Evolutionary conservation across 257 asterid genomes (phyloP), one percentile per base, ranked within the genome.

Genomic region (Echites panduratus): DNA sequence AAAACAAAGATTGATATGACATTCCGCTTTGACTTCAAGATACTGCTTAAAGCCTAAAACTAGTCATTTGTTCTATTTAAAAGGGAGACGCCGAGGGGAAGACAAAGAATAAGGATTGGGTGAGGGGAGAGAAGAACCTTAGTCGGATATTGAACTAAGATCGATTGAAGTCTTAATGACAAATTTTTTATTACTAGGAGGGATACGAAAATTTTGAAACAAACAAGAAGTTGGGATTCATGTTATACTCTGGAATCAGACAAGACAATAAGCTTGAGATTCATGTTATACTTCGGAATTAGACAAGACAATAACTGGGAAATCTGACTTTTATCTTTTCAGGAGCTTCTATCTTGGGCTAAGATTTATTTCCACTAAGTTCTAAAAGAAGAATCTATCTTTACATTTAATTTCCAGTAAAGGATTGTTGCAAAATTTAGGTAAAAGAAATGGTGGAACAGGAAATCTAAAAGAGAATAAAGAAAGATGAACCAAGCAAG

Each of bases 401-500:
- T 35, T 62, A 8, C 7, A 19, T 35, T 62, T 62, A 62, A 1
- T 64, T 38, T 64, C 69, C 22, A 14, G 7, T 17, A 17, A 35
- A 19, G 11, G 67, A 35, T 41, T 4, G 45, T 44, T 35, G 4
- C 43, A 61, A 32, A 29, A 12, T 61, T 61, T 32, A 11, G 8
- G 14, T 16, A 19, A 4, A 50, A 50, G 8, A 50, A 17, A 26
- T 59, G 0, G 32, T 44, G 44, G 5, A 11, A 47, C 12, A 5
- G 63, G 17, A 74, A 9, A 53, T 35, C 22, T 38, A 66, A 16
- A 41, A 9, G 57, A 48, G 72, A 70, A 52, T 14, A 24, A 50
- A 63, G 68, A 29, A 64, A 53, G 68, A 62, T 71, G 27, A 71
- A 19, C 24, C 10, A 26, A 50, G 48, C 69, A 70, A 76, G 80